phyloP scores from a whole-genome alignment of 2,329 filamentous ascomycete species.

The Trichophyton simii region DNA sequence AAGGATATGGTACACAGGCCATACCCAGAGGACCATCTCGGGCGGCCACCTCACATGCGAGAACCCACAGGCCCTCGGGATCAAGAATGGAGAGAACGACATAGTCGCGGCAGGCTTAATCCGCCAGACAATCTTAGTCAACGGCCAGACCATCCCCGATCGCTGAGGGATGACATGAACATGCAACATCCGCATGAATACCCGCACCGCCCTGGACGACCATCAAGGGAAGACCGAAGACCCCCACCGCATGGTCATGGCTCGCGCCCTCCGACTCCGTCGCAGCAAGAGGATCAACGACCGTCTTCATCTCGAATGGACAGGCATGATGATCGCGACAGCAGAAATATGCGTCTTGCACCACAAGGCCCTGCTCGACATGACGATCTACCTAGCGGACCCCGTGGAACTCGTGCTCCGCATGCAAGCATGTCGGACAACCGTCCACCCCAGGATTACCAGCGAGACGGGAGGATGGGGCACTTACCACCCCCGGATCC shows the following conservation, averaged over 20 bases:
- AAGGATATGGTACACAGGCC: constrained; percentile 25
- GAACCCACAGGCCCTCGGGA: constrained; percentile 25
- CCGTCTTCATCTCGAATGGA: constrained; percentile 12
- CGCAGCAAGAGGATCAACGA: constrained; percentile 13
- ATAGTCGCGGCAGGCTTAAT: constrained; percentile 22
- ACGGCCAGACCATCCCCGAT: constrained; percentile 8
- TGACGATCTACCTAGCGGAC: constrained; percentile 42
- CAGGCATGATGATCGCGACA: constrained; percentile 26
- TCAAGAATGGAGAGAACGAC: constrained; percentile 27
- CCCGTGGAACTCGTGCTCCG: constrained; percentile 26
- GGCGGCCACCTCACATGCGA: constrained; percentile 22
- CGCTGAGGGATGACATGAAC: constrained; percentile 6
- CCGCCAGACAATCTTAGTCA: constrained; percentile 20
- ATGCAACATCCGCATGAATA: constrained; percentile 7
- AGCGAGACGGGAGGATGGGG: constrained; percentile 21
- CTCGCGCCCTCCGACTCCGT: constrained; percentile 14
- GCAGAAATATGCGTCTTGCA: constrained; percentile 22
- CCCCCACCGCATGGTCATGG: constrained; percentile 8
- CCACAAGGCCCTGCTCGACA: constrained; percentile 20
- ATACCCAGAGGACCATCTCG: constrained; percentile 29
- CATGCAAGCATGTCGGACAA: constrained; percentile 23
- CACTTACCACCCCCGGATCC: constrained; percentile 32
- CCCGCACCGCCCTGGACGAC: constrained; percentile 9
- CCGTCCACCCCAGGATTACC: constrained; percentile 17
- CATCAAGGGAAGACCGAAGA: constrained; percentile 13